Conservation (phyloP, 202 grass and related monocot genomes). For the Setaria italica region DNA sequence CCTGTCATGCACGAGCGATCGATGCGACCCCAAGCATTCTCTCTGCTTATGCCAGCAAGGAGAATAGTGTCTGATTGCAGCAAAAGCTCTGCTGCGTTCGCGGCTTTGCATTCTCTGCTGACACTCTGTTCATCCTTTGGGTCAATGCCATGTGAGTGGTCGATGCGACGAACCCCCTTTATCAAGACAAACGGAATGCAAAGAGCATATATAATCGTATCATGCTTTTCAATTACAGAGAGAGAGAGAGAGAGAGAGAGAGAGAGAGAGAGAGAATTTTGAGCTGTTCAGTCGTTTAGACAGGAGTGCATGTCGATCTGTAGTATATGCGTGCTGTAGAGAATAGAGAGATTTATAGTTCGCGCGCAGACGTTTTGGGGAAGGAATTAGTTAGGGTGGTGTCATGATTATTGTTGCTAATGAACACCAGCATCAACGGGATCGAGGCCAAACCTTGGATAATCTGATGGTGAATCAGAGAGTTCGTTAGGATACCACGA, state of each 20-base stretch:
- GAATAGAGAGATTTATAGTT: no score
- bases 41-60: not conserved
- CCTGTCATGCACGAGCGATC: conserved; percentile 26
- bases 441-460: no score
- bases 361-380: no score
- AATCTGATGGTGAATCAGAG: no score
- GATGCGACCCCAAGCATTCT: not conserved
- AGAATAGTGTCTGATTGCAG: conserved; percentile 8
- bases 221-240: not conserved
- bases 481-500: no score
- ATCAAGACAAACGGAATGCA: not conserved
- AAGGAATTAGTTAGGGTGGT: no score
- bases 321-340: no score
- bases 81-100: not conserved
- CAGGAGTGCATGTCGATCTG: not conserved
- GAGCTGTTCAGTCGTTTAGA: not conserved
- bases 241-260: not conserved
- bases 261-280: not conserved
- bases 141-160: conserved; percentile 21
- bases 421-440: no score
- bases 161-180: conserved; percentile 1
- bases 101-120: not conserved
- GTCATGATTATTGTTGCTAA: no score
- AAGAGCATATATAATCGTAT: not conserved
- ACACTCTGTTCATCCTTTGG: conserved; percentile 6